Conservation (phyloP, 2,329 filamentous ascomycete genomes). For the Fusarium pilosicola region DNA sequence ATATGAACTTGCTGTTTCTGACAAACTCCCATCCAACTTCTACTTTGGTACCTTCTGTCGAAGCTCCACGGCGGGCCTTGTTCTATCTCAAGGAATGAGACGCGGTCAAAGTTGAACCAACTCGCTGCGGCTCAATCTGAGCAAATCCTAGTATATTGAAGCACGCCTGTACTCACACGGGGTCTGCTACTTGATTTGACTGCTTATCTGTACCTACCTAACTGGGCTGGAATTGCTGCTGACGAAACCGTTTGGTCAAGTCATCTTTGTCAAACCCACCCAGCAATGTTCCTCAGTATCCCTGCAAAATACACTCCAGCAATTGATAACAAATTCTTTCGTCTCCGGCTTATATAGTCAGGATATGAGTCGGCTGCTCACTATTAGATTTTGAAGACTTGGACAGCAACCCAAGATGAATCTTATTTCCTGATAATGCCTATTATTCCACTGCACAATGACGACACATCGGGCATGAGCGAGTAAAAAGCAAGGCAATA, state of each 20-base stretch:
- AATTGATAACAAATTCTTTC: conserved; percentile 1
- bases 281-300: conserved; percentile 2
- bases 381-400: conserved; percentile 20
- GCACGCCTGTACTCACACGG: not conserved
- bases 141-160: not conserved
- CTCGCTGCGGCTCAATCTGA: not conserved
- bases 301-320: conserved; percentile 2
- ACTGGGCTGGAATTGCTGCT: not conserved
- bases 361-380: conserved; percentile 22
- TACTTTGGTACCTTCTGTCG: not conserved
- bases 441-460: conserved; percentile 38
- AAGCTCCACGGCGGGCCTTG: not conserved
- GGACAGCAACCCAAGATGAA: conserved; percentile 15
- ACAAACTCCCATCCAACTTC: not conserved
- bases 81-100: not conserved
- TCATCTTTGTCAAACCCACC: not conserved
- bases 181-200: not conserved
- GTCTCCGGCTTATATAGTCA: not conserved
- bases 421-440: conserved; percentile 17
- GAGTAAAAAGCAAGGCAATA: conserved; percentile 25
- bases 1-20: conserved; percentile 3
- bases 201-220: not conserved
- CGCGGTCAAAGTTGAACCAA: not conserved
- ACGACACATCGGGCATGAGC: conserved; percentile 35
- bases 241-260: not conserved